Conservation (phyloP, 129 eudicot species). For the Chrysanthemum lavandulifolium region DNA sequence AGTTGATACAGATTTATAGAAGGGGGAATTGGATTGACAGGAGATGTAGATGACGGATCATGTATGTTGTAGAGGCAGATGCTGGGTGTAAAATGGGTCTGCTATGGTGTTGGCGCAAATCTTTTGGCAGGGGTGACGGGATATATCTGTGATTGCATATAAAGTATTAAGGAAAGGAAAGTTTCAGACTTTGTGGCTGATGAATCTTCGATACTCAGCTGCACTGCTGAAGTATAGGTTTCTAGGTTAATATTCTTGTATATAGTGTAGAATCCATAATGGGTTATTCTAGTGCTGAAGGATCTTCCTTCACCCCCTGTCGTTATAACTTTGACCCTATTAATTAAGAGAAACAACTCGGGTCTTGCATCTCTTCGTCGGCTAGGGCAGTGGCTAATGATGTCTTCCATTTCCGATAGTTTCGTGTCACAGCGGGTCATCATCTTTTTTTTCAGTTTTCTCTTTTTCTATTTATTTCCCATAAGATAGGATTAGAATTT, state of each 20-base stretch:
- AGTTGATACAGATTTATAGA: constrained; percentile 3
- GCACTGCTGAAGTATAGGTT: constrained; percentile 12
- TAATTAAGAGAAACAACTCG: background rate
- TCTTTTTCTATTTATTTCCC: constrained; percentile 24
- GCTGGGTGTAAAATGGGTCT: constrained; percentile 9
- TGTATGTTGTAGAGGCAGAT: constrained; percentile 9
- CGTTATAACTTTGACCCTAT: constrained; percentile 11
- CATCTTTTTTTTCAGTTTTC: constrained; percentile 11
- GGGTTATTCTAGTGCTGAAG: constrained; percentile 7
- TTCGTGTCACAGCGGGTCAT: constrained; percentile 13
- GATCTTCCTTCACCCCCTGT: constrained; percentile 7
- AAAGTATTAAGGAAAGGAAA: constrained; percentile 1
- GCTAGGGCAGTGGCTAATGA: constrained; percentile 28
- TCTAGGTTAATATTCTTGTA: constrained; percentile 25
- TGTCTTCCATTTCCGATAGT: constrained; percentile 29
- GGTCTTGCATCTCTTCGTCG: constrained; percentile 14
- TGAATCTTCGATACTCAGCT: constrained; percentile 10
- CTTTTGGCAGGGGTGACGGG: constrained; percentile 11
- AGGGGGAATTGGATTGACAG: background rate
- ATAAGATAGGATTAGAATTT: constrained; percentile 24
- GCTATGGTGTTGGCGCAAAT: constrained; percentile 1
- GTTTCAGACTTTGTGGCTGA: constrained; percentile 15
- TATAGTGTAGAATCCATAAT: constrained; percentile 26
- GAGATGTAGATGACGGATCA: background rate
- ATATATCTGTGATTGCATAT: background rate